phyloP scores from a whole-genome alignment of 2,329 filamentous ascomycete species.

The Pseudocercospora fijiensis region DNA sequence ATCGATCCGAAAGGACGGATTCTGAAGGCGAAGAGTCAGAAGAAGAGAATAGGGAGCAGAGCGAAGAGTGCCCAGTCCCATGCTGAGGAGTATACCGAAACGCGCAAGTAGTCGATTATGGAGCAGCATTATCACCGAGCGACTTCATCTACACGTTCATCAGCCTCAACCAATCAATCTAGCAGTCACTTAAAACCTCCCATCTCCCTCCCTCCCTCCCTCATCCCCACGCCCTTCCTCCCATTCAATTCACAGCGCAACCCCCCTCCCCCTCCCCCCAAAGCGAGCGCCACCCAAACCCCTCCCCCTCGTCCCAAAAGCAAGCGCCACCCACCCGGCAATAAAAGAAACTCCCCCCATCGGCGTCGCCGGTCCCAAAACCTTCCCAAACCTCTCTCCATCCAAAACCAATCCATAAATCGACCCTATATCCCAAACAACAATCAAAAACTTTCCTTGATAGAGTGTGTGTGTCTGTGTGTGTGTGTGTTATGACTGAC shows the following conservation, averaged over 20 bases:
- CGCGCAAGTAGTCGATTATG: no score
- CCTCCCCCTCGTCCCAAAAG: conserved; percentile 41
- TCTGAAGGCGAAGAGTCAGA: background rate
- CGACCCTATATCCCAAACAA: no score
- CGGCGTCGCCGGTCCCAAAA: conserved; percentile 64
- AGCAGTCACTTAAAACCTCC: background rate
- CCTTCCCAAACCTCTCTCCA: conserved; percentile 56
- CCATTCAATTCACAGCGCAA: conserved; percentile 13
- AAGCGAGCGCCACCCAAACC: conserved; percentile 57
- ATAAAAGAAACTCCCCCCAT: conserved; percentile 64
- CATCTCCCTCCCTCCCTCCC: no score
- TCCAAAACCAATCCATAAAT: conserved; percentile 65
- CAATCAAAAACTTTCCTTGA: no score
- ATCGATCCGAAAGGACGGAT: no score
- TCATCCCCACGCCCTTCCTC: background rate
- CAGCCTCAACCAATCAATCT: no score
- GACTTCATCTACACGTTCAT: no score
- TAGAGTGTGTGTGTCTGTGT: no score
- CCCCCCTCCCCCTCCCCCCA: conserved; percentile 39
- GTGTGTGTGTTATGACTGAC: no score
- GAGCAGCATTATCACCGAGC: no score
- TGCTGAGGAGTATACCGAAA: no score
- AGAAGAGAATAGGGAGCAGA: background rate
- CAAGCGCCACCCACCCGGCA: conserved; percentile 59
- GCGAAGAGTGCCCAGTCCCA: no score